Base-by-base conservation (phyloP, 176 grass and related monocot genomes). In the Miscanthus lutarioriparius region DNA sequence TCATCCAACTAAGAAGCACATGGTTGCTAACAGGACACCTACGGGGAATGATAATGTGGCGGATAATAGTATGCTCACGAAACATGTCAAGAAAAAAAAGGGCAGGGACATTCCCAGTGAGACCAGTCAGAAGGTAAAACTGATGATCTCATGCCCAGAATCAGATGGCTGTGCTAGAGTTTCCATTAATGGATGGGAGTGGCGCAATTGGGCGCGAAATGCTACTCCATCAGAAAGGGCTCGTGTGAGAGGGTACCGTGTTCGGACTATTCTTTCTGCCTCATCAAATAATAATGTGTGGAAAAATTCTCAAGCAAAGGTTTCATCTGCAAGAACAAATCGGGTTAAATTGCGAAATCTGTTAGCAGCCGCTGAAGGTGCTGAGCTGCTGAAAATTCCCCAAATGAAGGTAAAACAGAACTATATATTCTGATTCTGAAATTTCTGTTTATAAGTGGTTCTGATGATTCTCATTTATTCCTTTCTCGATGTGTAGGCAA, bases 291-390 rank as follows among this genome's bases (percentile, higher is more conserved):
- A 82, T 61, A 90, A 79, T 64, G 17, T 85, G 37, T 85, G 84
- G 69, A 91, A 85, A 62, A 92, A 53, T 80, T 83, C 89, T 38
- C 86, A 91, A 75, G 65, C 64, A 22, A 95, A 92, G 81, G 96
- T 81, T 72, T 76, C 91, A 82, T 95, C 96, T 56, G 96, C 96
- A 35, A 91, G 96, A 91, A 98, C 92, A 80, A 93, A 98, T 65
- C 85, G 96, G 64, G 93, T 91, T 27, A 98, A 95, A 64, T 74
- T 95, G 66, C 89, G 96, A 36, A 93, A 91, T 70, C 87, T 98
- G 76, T 85, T 98, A 54, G 93, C 91, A 87, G 93, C 92, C 7
- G 86, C 88, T 62, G 89, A 95, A 74, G 96, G 96, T 65, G 56
- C 91, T 8, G 96, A 98, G 22, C 75, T 98, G 41, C 70, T 98